phyloP scores from a whole-genome alignment of 2,329 filamentous ascomycete species.

The Aspergillus sp. region DNA sequence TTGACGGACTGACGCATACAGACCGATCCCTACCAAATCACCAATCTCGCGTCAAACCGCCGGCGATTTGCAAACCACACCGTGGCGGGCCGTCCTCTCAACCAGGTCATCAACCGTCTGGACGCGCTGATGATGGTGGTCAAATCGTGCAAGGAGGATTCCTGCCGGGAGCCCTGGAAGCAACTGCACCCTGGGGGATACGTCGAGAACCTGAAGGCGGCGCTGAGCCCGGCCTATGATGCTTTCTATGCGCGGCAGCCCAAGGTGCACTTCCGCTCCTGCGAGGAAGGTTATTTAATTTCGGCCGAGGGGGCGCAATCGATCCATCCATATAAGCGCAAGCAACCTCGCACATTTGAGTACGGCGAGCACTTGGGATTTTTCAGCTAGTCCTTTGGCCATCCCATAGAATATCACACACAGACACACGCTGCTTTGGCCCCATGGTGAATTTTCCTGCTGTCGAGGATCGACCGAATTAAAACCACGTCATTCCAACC shows the following conservation, averaged over 20 bases:
- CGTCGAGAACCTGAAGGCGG: constrained; percentile 53
- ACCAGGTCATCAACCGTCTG: constrained; percentile 50
- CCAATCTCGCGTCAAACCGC: constrained; percentile 41
- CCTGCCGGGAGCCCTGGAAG: constrained; percentile 58
- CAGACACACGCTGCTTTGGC: background rate
- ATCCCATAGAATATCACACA: too few relatives aligned
- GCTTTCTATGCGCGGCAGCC: constrained; percentile 53
- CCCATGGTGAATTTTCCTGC: background rate
- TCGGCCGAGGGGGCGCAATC: background rate
- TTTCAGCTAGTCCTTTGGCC: background rate
- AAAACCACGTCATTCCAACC: background rate
- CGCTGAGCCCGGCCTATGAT: constrained; percentile 51
- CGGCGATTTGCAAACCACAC: constrained; percentile 10
- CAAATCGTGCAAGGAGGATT: constrained; percentile 58
- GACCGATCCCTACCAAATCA: constrained; percentile 54
- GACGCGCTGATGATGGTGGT: constrained; percentile 60
- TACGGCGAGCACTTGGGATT: background rate
- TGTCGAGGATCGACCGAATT: background rate
- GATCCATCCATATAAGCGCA: background rate
- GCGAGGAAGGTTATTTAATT: background rate
- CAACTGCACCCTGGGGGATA: constrained; percentile 54
- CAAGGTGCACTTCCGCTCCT: constrained; percentile 47
- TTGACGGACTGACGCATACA: constrained; percentile 21
- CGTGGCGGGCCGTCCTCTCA: constrained; percentile 17
- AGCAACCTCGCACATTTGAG: background rate